Evolutionary conservation across 345 rosid genomes (phyloP), one percentile per base, ranked within the genome.

Genomic region (Citrus medica): DNA sequence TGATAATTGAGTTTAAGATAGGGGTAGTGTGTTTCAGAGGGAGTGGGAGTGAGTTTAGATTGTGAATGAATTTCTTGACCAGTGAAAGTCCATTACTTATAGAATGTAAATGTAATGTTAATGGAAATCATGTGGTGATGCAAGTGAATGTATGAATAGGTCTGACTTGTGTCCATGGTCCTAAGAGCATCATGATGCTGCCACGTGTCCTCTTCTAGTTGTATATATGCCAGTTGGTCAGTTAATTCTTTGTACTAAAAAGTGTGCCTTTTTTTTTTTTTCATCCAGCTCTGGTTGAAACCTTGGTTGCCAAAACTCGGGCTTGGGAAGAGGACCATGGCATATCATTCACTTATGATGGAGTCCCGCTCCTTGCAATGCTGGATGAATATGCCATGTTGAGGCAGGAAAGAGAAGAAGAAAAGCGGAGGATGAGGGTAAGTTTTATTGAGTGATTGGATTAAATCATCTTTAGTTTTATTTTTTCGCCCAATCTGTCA

Each of bases 361-460:
- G 99, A 0, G 94, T 96, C 79, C 95, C 97, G 51, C 90, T 96
- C 19, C 95, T 96, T 32, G 97, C 98, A 67, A 94, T 94, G 97
- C 89, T 96, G 25, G 97, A 96, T 79, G 99, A 94, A 81, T 96
- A 96, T 78, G 92, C 93, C 78, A 87, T 94, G 91, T 92, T 94
- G 70, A 89, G 95, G 82, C 98, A 91, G 74, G 98, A 96, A 88
- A 85, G 97, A 80, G 98, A 94, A 86, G 98, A 96, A 76, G 99
- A 96, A 86, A 96, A 94, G 75, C 87, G 94, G 61, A 90, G 93
- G 79, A 63, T 90, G 77, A 92, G 88, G 84, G 98, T 94, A 73
- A 85, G 91, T 51, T 71, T 74, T 27, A 56, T 42, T 19, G 40
- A 76, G 27, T 59, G 14, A 32, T 24, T 67, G 24, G 51, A 28